Evolutionary conservation across 768 basidiomycete species (phyloP).

Genomic region (Exidia glandulosa): DNA sequence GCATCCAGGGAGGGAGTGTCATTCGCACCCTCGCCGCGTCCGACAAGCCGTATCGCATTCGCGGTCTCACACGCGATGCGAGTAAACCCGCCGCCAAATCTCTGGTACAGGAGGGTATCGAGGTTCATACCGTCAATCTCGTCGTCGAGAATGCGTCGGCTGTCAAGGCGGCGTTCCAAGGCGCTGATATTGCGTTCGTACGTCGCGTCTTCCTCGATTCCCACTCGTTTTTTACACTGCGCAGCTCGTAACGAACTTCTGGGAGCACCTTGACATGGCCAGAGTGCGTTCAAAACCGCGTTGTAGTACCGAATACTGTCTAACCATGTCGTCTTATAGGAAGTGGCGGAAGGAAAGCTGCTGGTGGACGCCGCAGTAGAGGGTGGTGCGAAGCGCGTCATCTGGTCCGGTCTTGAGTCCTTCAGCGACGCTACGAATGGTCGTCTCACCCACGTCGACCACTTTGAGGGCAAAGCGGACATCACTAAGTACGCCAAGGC

Average conservation of each 20-base stretch:
- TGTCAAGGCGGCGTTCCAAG: constrained; percentile 12
- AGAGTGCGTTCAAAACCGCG: neutral
- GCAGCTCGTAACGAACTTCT: constrained; percentile 8
- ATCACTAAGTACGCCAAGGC: neutral
- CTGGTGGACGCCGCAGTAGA: constrained; percentile 10
- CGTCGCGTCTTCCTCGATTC: constrained; percentile 1
- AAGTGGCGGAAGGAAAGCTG: constrained; percentile 8
- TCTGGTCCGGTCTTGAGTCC: constrained; percentile 7
- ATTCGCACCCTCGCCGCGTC: constrained; percentile 10
- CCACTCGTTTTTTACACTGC: neutral
- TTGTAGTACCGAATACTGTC: neutral
- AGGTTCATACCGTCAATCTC: constrained; percentile 15
- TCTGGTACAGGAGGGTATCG: constrained; percentile 11
- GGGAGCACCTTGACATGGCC: constrained; percentile 5
- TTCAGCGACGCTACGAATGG: neutral
- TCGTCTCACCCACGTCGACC: neutral
- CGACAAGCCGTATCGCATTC: constrained; percentile 9
- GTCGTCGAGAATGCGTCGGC: constrained; percentile 7
- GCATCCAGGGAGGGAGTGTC: constrained; percentile 17
- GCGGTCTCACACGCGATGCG: constrained; percentile 15
- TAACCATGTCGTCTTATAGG: neutral
- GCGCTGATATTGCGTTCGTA: constrained; percentile 14
- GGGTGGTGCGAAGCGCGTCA: constrained; percentile 8
- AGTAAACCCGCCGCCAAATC: constrained; percentile 9
- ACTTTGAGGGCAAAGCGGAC: neutral